These are phyloP conservation scores for Pinus albicaulis DNA, from an alignment of 75 land plant species.

Conservation along the genomic window DNA sequence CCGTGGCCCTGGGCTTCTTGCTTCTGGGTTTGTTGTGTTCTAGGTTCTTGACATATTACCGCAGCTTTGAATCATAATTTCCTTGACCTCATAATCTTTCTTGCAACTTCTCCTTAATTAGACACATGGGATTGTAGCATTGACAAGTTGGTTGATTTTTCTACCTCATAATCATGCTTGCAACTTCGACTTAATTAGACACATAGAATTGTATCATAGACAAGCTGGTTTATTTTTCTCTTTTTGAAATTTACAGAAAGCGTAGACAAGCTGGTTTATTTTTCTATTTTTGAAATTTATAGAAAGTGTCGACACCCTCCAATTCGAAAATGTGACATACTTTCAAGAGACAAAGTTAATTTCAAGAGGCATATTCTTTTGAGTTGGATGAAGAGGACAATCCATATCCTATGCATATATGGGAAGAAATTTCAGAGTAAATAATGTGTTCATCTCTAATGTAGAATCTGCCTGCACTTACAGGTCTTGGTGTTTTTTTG, in stretches of 20 bases:
- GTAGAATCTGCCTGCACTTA: conserved; percentile 17
- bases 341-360: too few species aligned
- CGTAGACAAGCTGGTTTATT: neutral
- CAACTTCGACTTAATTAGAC: too few species aligned
- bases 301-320: conserved; percentile 1
- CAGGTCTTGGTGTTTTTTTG: conserved; percentile 25
- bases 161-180: too few species aligned
- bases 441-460: conserved; percentile 18
- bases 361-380: conserved; percentile 83
- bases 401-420: conserved; percentile 13
- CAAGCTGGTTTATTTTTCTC: too few species aligned
- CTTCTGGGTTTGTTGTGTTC: too few species aligned
- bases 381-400: conserved; percentile 69
- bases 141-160: too few species aligned
- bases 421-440: conserved; percentile 24
- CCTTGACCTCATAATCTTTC: too few species aligned
- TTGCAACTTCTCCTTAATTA: neutral
- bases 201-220: too few species aligned
- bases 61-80: neutral
- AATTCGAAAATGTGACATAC: conserved; percentile 48
- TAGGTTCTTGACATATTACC: too few species aligned
- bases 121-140: neutral
- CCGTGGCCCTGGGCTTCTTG: too few species aligned
- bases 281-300: neutral
- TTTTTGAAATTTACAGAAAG: too few species aligned